A percentile compares a stretch with the other conserved stretches of the same genome.
Conservation (phyloP, 192 early-diverging fungal species). For the Entomortierella parvispora region DNA sequence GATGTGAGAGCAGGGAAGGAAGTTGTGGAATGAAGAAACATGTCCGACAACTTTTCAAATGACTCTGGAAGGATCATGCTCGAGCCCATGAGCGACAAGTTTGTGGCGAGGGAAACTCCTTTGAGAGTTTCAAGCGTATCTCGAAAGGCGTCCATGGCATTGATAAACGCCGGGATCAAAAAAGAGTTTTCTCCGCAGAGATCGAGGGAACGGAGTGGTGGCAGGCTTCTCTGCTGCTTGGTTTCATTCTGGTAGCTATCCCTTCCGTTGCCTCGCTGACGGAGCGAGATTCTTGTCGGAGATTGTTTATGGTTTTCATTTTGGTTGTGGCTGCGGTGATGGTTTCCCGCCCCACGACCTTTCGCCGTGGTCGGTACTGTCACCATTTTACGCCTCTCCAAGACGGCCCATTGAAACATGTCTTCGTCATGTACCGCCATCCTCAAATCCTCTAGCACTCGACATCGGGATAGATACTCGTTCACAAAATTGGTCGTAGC, state of each 20-base stretch:
- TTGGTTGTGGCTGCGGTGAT: too few species aligned
- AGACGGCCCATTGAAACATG: constrained; percentile 32
- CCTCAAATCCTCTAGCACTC: constrained; percentile 20
- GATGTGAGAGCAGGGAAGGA: neutral
- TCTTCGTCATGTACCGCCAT: constrained; percentile 32
- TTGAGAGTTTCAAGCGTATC: constrained; percentile 33
- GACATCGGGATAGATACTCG: constrained; percentile 15
- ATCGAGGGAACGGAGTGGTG: constrained; percentile 24
- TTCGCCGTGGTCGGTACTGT: neutral
- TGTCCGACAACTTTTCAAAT: neutral
- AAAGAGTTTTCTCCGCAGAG: constrained; percentile 33
- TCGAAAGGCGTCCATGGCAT: constrained; percentile 37
- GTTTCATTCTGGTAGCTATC: constrained; percentile 13
- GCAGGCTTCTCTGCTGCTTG: neutral
- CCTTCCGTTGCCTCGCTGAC: constrained; percentile 18
- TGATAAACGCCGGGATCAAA: constrained; percentile 28
- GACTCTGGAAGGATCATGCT: too few species aligned
- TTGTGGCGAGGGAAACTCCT: constrained; percentile 20
- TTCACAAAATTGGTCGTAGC: too few species aligned
- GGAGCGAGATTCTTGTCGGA: too few species aligned
- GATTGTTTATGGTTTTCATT: too few species aligned
- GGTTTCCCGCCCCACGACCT: neutral
- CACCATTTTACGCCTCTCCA: neutral
- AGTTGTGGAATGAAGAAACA: constrained; percentile 1
- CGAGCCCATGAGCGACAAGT: neutral